Evolutionary conservation across 371 early-diverging fungal species (phyloP), one percentile per base, ranked within the genome.

Genomic region (Mortierella sp.): DNA sequence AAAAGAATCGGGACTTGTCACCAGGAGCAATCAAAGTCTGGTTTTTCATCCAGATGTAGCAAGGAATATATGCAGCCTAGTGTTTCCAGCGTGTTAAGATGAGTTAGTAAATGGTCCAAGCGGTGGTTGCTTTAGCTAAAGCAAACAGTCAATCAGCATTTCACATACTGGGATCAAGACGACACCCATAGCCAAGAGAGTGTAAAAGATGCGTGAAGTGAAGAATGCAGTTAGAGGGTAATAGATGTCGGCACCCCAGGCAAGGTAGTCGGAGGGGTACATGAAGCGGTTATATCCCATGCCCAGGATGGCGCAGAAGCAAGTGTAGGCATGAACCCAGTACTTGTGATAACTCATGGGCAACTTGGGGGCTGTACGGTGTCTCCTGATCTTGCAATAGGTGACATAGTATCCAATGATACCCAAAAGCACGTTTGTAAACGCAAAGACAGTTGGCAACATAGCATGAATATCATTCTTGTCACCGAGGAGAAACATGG

Each of bases 381-480:
- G 13, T 19, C 28, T 43, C 9, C 78, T 59, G 53, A 78, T 78
- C 56, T 68, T 68, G 13, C 43, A 7, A 59, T 78, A 78, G 10
- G 78, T 78, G 22, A 78, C 49, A 66, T 78, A 69, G 34, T 78
- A 78, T 6, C 78, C 78, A 47, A 78, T 78, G 59, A 78, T 72
- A 13, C 78, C 78, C 17, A 78, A 28, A 8, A 78, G 73, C 0
- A 78, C 70, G 23, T 78, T 78, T 2, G 78, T 78, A 32, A 78
- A 78, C 15, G 78, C 72, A 69, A 78, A 78, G 66, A 78, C 51
- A 13, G 78, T 78, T 1, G 78, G 78, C 31, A 78, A 31, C 43
- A 78, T 63, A 26, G 78, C 78, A 53, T 72, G 78, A 62, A 78
- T 78, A 22, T 78, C 78, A 31, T 78, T 78, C 78, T 78, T 78